Evolutionary conservation across 2,329 filamentous ascomycete species (phyloP), one percentile per base, ranked within the genome.

Genomic region (Colletotrichum shisoi): DNA sequence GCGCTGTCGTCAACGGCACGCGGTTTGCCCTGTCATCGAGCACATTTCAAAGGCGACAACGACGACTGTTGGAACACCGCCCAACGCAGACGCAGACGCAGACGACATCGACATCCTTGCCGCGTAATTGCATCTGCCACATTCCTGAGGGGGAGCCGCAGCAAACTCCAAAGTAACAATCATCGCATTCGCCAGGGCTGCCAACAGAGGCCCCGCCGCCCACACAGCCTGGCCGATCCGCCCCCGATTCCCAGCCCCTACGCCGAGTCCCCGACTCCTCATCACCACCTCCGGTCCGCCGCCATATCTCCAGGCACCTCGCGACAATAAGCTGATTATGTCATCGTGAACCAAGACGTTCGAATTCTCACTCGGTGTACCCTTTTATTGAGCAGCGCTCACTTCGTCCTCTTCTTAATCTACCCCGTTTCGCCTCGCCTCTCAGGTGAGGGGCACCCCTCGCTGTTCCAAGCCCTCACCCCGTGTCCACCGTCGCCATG

Each of bases 401-500:
- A 27, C 34, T 27, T 51, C 44, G n/a, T 4, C 17, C 6, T 44
- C 17, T 27, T 6, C 46, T 17, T 15, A 48, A 57, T 53, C 57
- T 12, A 40, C 51, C 4, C 15, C 24, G 21, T 57, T 49, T 52
- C 37, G 54, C 53, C 60, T 34, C 19, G 39, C 49, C 44, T 51
- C 45, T 46, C 46, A 44, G 60, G 60, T 58, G 64, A 67, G 64
- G 64, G 60, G 59, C 60, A 24, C 31, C 34, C 64, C 31, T 63
- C 60, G n/a, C 48, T 58, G 49, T 57, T 52, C 27, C 48, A 51
- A 45, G 19, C 42, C 19, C 9, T 40, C 44, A 31, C 24, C 39
- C 15, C 37, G 31, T 34, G 19, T 39, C 42, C 24, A 37, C n/a
- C 8, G 48, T 58, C 63, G 68, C 48, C 69, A 86, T 86, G 84